Conservation (phyloP, 164 flowering plant genomes). For the Sedum album region DNA sequence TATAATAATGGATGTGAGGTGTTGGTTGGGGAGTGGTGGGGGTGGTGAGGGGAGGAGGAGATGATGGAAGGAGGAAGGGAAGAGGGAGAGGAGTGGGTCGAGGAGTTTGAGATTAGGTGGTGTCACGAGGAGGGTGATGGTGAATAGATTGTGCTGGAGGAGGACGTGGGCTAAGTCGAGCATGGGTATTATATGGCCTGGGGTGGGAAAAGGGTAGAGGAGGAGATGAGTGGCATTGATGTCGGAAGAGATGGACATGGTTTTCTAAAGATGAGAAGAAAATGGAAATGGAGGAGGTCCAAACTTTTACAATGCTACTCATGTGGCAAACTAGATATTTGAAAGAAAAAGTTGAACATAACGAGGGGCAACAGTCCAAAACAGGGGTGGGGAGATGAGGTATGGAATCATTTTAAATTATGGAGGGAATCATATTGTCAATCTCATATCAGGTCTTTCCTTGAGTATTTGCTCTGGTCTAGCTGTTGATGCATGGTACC, state of each 20-base stretch:
- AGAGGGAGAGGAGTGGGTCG: slow-evolving; percentile 5
- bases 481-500: no score
- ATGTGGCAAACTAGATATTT: no score
- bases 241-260: background rate
- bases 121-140: slow-evolving; percentile 1
- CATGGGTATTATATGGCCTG: slow-evolving; percentile 3
- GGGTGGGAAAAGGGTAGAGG: background rate
- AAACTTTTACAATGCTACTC: no score
- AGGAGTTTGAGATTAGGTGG: slow-evolving; percentile 2
- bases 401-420: no score
- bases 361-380: no score
- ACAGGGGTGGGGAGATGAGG: no score
- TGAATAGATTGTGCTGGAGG: background rate
- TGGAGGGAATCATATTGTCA: no score
- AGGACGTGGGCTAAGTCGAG: background rate
- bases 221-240: background rate
- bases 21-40: background rate
- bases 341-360: no score
- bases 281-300: no score
- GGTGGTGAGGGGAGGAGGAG: background rate
- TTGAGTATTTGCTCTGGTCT: no score
- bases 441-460: no score
- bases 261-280: no score
- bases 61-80: background rate
- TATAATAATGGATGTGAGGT: background rate